These are phyloP conservation scores for Phytopythium sindhum DNA, from an alignment of 352 stramenopile genomes.

Conservation along the genomic window DNA sequence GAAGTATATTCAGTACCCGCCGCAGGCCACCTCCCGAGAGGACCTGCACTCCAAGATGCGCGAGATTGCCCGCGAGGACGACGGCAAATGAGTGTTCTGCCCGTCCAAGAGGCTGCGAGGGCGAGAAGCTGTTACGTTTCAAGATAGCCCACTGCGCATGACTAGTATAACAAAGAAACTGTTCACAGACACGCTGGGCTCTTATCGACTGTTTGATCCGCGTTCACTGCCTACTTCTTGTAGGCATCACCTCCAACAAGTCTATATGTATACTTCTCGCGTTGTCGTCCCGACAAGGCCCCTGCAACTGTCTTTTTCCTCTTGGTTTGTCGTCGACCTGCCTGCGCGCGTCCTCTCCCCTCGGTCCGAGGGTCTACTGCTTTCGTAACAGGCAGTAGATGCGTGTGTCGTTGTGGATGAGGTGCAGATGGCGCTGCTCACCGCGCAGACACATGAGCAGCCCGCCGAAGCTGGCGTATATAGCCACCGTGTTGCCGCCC, in stretches of 20 bases:
- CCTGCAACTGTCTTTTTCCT: background rate
- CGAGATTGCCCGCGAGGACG: conserved; percentile 61
- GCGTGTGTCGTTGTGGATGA: conserved; percentile 96
- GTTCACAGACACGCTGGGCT: background rate
- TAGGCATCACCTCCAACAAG: background rate
- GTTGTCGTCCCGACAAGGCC: background rate
- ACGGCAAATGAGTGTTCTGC: conserved; percentile 12
- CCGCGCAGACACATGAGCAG: conserved; percentile 97
- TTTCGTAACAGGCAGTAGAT: conserved; percentile 93
- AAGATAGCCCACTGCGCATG: background rate
- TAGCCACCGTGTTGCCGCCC: conserved; percentile 91
- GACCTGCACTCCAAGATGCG: conserved; percentile 78
- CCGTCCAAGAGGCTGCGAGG: background rate
- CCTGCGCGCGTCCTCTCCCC: no score
- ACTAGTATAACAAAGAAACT: background rate
- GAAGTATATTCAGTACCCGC: conserved; percentile 86
- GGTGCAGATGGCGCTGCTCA: conserved; percentile 95
- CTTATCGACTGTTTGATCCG: background rate
- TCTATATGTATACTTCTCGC: background rate
- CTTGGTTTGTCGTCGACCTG: background rate
- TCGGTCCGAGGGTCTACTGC: conserved; percentile 46
- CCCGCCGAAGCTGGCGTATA: conserved; percentile 96
- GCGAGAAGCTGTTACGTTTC: no score
- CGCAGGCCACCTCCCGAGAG: conserved; percentile 68
- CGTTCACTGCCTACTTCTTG: background rate